Percentiles rank a stretch among this genome's conserved stretches.
These are phyloP conservation scores for Phoma sp. DNA, from an alignment of 2,329 filamentous ascomycete genomes.

Conservation along the genomic window DNA sequence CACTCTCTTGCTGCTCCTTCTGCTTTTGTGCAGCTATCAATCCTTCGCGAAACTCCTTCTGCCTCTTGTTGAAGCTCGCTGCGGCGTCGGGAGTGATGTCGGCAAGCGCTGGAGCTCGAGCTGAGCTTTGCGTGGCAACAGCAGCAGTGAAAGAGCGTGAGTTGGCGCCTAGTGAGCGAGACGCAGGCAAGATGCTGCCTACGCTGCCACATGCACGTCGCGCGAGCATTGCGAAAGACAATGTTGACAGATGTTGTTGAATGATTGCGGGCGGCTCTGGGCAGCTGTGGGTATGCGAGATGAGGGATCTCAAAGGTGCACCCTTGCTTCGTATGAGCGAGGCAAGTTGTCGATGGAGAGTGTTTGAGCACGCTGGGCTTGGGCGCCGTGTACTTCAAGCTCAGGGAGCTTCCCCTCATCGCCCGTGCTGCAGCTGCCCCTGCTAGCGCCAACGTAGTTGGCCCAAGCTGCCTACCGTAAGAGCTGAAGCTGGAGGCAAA, in stretches of 20 bases:
- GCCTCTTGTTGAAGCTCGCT: constrained; percentile 78
- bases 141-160: constrained; percentile 40
- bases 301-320: neutral
- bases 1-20: constrained; percentile 85
- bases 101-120: constrained; percentile 72
- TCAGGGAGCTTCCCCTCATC: constrained; percentile 17
- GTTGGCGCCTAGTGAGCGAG: constrained; percentile 19
- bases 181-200: constrained; percentile 30
- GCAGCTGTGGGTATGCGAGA: neutral
- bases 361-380: neutral
- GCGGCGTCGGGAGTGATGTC: constrained; percentile 80
- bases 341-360: neutral
- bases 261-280: neutral
- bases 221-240: constrained; percentile 37
- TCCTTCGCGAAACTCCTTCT: constrained; percentile 85
- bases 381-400: constrained; percentile 3
- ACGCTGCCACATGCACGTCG: constrained; percentile 39
- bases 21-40: constrained; percentile 76
- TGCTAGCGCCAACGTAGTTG: constrained; percentile 6
- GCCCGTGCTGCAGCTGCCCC: constrained; percentile 18
- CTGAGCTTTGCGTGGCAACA: constrained; percentile 32
- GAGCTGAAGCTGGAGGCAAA: neutral
- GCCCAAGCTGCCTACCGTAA: neutral
- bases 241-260: neutral
- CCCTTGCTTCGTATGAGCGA: neutral